A percentile compares a stretch with the other conserved stretches of the same genome.
These are phyloP conservation scores for Colletotrichum falcatum DNA, from an alignment of 2,329 filamentous ascomycete genomes.

Conservation along the genomic window DNA sequence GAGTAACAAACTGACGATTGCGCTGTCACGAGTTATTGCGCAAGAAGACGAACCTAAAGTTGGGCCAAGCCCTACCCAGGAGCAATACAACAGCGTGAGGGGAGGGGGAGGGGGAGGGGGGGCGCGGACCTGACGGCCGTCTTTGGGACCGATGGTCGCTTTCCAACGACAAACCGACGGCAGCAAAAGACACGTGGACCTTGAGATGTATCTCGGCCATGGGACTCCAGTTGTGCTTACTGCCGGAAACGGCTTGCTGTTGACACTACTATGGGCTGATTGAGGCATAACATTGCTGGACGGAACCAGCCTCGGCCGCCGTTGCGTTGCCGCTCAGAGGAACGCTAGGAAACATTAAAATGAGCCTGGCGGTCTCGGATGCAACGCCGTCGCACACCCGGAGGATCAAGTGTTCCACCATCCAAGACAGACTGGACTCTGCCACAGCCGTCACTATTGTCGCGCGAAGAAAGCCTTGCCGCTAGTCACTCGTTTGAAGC, in stretches of 20 bases:
- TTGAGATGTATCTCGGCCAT: not conserved
- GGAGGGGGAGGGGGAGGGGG: not conserved
- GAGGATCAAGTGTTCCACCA: not conserved
- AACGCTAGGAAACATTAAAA: not conserved
- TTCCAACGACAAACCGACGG: not conserved
- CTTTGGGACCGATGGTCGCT: not conserved
- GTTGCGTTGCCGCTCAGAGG: not conserved
- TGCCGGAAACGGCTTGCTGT: not conserved
- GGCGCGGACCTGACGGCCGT: not conserved
- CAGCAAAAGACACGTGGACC: not conserved
- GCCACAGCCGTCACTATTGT: not conserved
- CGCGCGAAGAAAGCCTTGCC: not conserved
- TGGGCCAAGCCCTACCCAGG: not conserved
- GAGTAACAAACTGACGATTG: not conserved
- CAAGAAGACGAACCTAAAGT: not conserved
- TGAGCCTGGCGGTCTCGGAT: slow-evolving; percentile 1
- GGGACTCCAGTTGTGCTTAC: too few relatives aligned
- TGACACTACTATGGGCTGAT: not conserved
- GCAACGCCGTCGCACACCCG: not conserved
- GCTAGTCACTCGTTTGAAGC: not conserved
- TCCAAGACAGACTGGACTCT: not conserved
- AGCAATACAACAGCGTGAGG: too few relatives aligned
- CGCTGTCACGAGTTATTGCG: not conserved
- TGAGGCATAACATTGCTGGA: not conserved
- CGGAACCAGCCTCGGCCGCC: not conserved